Evolutionary conservation across 2,329 filamentous ascomycete species (phyloP).

Genomic region (Xylariales sp.): DNA sequence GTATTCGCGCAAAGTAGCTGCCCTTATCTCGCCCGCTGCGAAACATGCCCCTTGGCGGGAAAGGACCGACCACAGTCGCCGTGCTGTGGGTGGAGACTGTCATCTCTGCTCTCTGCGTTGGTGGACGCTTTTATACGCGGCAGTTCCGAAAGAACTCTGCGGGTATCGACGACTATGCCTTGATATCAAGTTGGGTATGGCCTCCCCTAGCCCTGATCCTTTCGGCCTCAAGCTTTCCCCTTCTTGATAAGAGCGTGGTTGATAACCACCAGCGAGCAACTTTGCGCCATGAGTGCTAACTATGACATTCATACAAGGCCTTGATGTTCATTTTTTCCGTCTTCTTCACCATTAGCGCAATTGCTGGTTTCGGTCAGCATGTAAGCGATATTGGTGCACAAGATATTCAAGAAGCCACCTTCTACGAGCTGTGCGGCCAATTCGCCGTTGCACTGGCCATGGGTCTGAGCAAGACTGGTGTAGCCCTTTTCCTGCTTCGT

Average conservation of each 20-base stretch:
- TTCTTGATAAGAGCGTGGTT: too few relatives aligned
- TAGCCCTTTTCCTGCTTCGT: slow-evolving; percentile 14
- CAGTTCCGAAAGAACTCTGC: background rate
- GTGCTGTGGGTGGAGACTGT: slow-evolving; percentile 8
- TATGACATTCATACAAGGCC: too few relatives aligned
- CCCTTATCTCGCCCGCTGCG: too few relatives aligned
- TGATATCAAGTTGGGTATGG: background rate
- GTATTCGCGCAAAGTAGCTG: too few relatives aligned
- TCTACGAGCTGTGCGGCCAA: slow-evolving; percentile 10
- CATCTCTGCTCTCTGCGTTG: slow-evolving; percentile 2
- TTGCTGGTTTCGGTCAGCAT: slow-evolving; percentile 12
- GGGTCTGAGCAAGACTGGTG: slow-evolving; percentile 12
- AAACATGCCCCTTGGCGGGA: slow-evolving; percentile 11
- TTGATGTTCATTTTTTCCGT: slow-evolving; percentile 2
- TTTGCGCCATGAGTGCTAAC: too few relatives aligned
- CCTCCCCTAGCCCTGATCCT: too few relatives aligned
- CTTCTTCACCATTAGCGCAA: slow-evolving; percentile 9
- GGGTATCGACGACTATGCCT: background rate
- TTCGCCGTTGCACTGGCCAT: slow-evolving; percentile 10
- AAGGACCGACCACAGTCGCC: slow-evolving; percentile 9
- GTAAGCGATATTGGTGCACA: slow-evolving; percentile 6
- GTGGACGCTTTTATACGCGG: background rate
- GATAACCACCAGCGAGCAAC: too few relatives aligned
- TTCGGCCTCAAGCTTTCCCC: too few relatives aligned
- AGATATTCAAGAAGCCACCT: slow-evolving; percentile 10